Conservation (phyloP, 208 protist species). For the Leishmania tropica region DNA sequence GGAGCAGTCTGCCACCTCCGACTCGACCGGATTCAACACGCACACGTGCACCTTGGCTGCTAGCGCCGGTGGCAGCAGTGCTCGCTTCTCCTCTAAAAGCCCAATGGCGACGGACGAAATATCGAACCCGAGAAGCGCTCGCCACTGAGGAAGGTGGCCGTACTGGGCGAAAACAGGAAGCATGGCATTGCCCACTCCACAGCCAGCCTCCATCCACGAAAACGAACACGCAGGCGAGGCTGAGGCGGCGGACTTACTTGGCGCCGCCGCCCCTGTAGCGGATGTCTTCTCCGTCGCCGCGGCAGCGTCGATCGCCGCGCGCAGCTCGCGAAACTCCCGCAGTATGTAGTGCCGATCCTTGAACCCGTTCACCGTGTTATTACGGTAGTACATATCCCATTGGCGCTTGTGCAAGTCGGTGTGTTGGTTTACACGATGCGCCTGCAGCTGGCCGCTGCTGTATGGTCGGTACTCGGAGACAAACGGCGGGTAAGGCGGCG, state of each 20-base stretch:
- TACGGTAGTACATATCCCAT: constrained; percentile 92
- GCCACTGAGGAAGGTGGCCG: constrained; percentile 67
- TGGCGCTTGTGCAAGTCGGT: constrained; percentile 50
- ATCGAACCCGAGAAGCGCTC: constrained; percentile 83
- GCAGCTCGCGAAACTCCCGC: constrained; percentile 83
- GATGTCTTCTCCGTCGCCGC: not conserved
- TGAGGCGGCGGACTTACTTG: not conserved
- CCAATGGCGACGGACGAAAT: constrained; percentile 89
- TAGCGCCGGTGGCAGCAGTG: constrained; percentile 28
- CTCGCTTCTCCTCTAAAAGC: constrained; percentile 65
- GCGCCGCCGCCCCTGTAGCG: not conserved
- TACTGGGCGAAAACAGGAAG: constrained; percentile 88
- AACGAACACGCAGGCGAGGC: constrained; percentile 17
- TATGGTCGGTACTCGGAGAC: constrained; percentile 84
- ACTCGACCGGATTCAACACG: constrained; percentile 59
- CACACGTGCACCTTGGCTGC: constrained; percentile 61
- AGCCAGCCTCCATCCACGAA: constrained; percentile 92
- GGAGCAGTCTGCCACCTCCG: constrained; percentile 39
- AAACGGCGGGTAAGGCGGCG: constrained; percentile 58
- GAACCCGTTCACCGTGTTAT: constrained; percentile 90
- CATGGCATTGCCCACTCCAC: constrained; percentile 95
- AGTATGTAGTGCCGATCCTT: constrained; percentile 91
- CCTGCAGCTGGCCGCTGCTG: constrained; percentile 51
- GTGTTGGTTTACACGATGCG: constrained; percentile 6
- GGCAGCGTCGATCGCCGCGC: constrained; percentile 43